phyloP scores from a whole-genome alignment of 768 basidiomycete species.

The Boletus rubroflammeus region DNA sequence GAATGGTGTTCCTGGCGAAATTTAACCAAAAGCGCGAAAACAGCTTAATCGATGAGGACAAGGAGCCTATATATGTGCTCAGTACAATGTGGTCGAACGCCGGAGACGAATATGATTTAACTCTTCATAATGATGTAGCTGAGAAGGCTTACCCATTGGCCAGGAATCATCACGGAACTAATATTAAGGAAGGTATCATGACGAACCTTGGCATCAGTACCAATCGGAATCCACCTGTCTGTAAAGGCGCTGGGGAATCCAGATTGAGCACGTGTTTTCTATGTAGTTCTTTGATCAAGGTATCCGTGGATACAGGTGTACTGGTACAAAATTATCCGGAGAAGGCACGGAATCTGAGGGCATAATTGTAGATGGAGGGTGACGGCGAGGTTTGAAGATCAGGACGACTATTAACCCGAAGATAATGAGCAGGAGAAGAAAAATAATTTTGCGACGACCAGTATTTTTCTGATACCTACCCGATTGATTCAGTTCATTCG shows the following conservation, averaged over 20 bases:
- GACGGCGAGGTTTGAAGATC: conserved; percentile 86
- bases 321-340: conserved; percentile 29
- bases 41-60: conserved; percentile 19
- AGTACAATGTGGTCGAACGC: conserved; percentile 10
- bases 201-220: conserved; percentile 18
- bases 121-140: conserved; percentile 1
- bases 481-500: background rate
- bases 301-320: conserved; percentile 33
- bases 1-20: background rate
- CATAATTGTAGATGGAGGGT: conserved; percentile 31
- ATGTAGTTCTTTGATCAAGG: conserved; percentile 21
- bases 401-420: conserved; percentile 83
- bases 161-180: conserved; percentile 4
- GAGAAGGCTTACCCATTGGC: conserved; percentile 13
- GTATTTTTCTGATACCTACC: conserved; percentile 90
- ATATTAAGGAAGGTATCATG: background rate
- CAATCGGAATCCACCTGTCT: conserved; percentile 2
- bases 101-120: background rate
- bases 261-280: conserved; percentile 13
- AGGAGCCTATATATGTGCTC: conserved; percentile 2
- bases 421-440: conserved; percentile 86
- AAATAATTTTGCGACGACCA: conserved; percentile 89
- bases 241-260: conserved; percentile 1
- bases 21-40: conserved; percentile 10
- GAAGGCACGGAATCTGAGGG: conserved; percentile 25